Evolutionary conservation across 352 stramenopile genomes (phyloP).

Genomic region (Globisporangium okanoganense): DNA sequence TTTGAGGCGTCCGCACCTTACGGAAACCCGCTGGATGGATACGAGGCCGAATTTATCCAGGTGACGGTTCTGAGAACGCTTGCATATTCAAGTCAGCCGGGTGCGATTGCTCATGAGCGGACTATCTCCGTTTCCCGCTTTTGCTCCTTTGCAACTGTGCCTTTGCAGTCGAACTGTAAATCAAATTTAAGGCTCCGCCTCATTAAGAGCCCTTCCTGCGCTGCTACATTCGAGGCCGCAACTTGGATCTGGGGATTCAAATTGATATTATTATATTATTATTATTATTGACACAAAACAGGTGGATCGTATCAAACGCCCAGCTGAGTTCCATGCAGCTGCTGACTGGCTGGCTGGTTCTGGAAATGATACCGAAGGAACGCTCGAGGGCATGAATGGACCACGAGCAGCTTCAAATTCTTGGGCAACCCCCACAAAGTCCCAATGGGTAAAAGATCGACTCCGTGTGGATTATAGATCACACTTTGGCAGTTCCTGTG

Average conservation of each 20-base stretch:
- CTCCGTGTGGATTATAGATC: too few relatives aligned
- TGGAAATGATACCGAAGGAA: not conserved
- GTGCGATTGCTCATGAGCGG: not conserved
- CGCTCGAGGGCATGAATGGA: too few relatives aligned
- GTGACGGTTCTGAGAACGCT: not conserved
- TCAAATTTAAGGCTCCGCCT: too few relatives aligned
- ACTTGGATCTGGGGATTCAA: too few relatives aligned
- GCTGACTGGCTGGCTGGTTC: too few relatives aligned
- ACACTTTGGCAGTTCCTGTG: too few relatives aligned
- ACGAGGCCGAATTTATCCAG: not conserved
- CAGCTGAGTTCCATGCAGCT: too few relatives aligned
- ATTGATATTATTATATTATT: too few relatives aligned
- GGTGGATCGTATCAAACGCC: not conserved
- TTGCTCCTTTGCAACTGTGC: not conserved
- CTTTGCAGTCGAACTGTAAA: not conserved
- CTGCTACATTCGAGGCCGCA: too few relatives aligned
- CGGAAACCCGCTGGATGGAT: not conserved
- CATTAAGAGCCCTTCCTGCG: not conserved
- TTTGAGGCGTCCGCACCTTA: not conserved
- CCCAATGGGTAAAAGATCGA: too few relatives aligned
- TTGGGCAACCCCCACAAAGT: too few relatives aligned
- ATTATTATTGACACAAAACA: not conserved
- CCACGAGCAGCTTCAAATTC: too few relatives aligned
- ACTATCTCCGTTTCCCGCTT: not conserved
- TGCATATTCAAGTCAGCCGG: not conserved